Percentiles rank a stretch among this genome's conserved stretches.
These are phyloP conservation scores for Cryptosporidium meleagridis DNA, from an alignment of 169 alveolate species.

Conservation along the genomic window DNA sequence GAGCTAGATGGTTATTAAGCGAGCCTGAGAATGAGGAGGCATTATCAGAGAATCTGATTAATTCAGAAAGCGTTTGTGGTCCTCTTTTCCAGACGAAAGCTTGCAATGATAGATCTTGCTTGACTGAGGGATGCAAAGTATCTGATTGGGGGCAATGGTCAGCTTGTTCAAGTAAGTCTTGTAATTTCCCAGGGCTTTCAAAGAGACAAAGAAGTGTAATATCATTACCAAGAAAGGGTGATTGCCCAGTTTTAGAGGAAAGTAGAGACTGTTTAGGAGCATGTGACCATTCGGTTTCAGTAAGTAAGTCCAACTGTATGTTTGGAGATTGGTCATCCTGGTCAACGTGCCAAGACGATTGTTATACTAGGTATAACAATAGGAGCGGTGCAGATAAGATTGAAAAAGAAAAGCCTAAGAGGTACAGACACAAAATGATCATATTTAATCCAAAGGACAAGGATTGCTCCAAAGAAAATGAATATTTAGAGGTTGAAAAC, in stretches of 20 bases:
- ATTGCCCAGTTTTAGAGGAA: constrained; percentile 46
- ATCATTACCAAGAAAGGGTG: constrained; percentile 30
- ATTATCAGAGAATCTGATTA: constrained; percentile 18
- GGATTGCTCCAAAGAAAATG: constrained; percentile 21
- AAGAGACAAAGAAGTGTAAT: constrained; percentile 41
- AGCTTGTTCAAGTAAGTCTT: constrained; percentile 53
- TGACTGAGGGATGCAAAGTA: constrained; percentile 76
- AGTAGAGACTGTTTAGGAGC: constrained; percentile 40
- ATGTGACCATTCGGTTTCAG: constrained; percentile 5
- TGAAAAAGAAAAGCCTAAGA: neutral
- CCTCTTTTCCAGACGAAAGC: constrained; percentile 56
- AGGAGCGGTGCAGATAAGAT: neutral
- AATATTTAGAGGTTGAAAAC: constrained; percentile 7
- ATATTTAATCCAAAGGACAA: constrained; percentile 24
- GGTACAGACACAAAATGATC: constrained; percentile 29
- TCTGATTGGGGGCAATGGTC: constrained; percentile 81
- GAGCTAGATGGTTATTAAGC: constrained; percentile 75
- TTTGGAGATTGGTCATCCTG: constrained; percentile 82
- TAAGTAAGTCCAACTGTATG: constrained; percentile 69
- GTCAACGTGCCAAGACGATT: constrained; percentile 77
- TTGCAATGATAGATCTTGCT: constrained; percentile 46
- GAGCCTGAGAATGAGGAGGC: constrained; percentile 74
- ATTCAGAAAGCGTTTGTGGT: constrained; percentile 57
- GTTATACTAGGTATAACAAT: constrained; percentile 32
- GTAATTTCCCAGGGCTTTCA: constrained; percentile 43